phyloP scores from a whole-genome alignment of 2,329 filamentous ascomycete species.

The Xylaria sp. region DNA sequence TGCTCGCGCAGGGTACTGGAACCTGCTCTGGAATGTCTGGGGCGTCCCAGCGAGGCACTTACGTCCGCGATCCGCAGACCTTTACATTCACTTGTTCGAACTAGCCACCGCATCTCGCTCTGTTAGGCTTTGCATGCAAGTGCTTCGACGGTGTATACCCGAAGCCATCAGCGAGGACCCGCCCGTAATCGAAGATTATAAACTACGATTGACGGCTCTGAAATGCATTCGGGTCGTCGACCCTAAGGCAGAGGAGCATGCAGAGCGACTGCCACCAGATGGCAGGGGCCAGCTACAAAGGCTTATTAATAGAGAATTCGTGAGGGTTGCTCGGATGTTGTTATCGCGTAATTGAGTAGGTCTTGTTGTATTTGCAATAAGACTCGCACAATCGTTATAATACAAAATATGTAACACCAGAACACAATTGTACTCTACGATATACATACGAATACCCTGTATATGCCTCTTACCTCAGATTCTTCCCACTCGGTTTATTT shows the following conservation, averaged over 20 bases:
- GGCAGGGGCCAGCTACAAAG: conserved; percentile 8
- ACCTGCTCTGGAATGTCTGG: conserved; percentile 70
- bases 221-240: conserved; percentile 67
- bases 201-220: conserved; percentile 60
- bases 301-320: conserved; percentile 23
- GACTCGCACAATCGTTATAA: background rate
- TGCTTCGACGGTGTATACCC: conserved; percentile 63
- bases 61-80: conserved; percentile 57
- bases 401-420: background rate
- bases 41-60: conserved; percentile 63
- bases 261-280: conserved; percentile 40
- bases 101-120: conserved; percentile 58
- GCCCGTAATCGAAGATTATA: conserved; percentile 56
- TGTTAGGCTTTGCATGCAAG: conserved; percentile 57
- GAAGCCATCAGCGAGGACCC: conserved; percentile 69
- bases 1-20: conserved; percentile 60
- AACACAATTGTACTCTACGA: conserved; percentile 8
- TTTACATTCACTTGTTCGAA: conserved; percentile 67
- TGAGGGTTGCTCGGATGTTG: conserved; percentile 41
- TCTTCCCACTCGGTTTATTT: background rate
- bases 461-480: background rate
- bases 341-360: conserved; percentile 8
- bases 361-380: background rate
- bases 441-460: conserved; percentile 3
- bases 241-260: conserved; percentile 56